These are phyloP conservation scores for Fusarium sp. DNA, from an alignment of 2,329 filamentous ascomycete genomes.

Conservation along the genomic window DNA sequence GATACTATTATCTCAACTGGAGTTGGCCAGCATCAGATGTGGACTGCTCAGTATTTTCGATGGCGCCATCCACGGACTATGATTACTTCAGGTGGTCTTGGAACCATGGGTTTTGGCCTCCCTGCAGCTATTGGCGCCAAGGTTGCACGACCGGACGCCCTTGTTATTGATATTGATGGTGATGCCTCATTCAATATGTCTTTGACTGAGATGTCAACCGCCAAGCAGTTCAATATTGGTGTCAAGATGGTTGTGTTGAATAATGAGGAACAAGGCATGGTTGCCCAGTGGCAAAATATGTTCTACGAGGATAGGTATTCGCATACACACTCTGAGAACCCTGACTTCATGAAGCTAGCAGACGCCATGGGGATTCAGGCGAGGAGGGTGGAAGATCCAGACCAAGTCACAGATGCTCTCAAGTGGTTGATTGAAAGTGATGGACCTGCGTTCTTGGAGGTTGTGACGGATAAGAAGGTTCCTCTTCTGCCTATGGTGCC, in stretches of 20 bases:
- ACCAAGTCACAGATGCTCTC: conserved; percentile 80
- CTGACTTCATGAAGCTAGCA: conserved; percentile 93
- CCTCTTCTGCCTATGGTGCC: conserved; percentile 98
- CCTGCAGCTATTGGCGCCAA: conserved; percentile 96
- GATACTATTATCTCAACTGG: conserved; percentile 90
- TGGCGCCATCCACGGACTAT: conserved; percentile 93
- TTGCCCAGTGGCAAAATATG: conserved; percentile 97
- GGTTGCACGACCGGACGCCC: conserved; percentile 78
- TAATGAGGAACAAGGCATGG: conserved; percentile 98
- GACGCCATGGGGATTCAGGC: conserved; percentile 90
- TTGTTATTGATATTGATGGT: conserved; percentile 96
- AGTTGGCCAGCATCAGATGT: conserved; percentile 99
- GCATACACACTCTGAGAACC: conserved; percentile 95
- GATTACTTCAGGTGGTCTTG: conserved; percentile 95
- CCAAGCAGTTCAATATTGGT: conserved; percentile 94
- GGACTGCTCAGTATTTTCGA: conserved; percentile 95
- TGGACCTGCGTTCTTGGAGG: conserved; percentile 90
- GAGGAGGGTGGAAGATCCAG: conserved; percentile 77
- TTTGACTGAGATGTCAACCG: conserved; percentile 91
- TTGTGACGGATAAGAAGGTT: conserved; percentile 90
- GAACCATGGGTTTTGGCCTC: conserved; percentile 88
- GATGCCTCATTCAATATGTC: conserved; percentile 99
- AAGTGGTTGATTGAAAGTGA: conserved; percentile 90
- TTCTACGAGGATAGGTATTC: conserved; percentile 95
- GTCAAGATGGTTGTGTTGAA: conserved; percentile 95